Base-by-base conservation (phyloP, 352 stramenopile genomes). In the Phytophthora lateralis region DNA sequence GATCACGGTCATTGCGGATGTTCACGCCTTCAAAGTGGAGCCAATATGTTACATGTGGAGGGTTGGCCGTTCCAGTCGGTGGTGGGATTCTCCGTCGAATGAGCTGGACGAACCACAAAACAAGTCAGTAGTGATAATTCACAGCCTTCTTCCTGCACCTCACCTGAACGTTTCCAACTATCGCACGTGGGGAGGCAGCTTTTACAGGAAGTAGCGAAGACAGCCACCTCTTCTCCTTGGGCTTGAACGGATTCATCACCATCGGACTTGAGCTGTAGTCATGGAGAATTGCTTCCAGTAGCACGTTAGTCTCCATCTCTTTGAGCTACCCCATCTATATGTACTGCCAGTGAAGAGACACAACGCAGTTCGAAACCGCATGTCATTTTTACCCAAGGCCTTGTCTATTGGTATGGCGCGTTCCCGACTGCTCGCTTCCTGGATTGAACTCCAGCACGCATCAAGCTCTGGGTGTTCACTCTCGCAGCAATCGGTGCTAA, bases 21-120 rank as follows among this genome's bases (percentile, higher is more conserved):
- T 11, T 46, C 1, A 90, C 69, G n/a, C 85, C 61, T 21, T 80
- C 20, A 50, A 92, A 90, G 10, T 68, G 82, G 27, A 92, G 60
- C 68, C 61, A 85, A 59, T 80, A 80, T 27, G 60, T 75, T 14
- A 49, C 6, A n/a, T 53, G 37, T 6, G 37, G 30, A 39, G 34
- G 4, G 2, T n/a, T 55, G 34, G 46, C 14, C 14, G 44, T 32
- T 41, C 45, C 38, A 39, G 10, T 46, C 55, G 48, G 26, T n/a
- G 32, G 24, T 38, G 52, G 20, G 0, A 27, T 20, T 21, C 51
- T 26, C 12, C 39, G 56, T 41, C 41, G 37, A 44, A 66, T 30
- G 3, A 71, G 26, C 50, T 71, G 38, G 4, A 18, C 8, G n/a
- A 20, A 73, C 24, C 35, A 53, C 14, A 49, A 38, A 37, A 8